Percentiles rank a stretch among this genome's conserved stretches.
These are phyloP conservation scores for Aspergillus sp. DNA, from an alignment of 2,329 filamentous ascomycete species.

Conservation along the genomic window DNA sequence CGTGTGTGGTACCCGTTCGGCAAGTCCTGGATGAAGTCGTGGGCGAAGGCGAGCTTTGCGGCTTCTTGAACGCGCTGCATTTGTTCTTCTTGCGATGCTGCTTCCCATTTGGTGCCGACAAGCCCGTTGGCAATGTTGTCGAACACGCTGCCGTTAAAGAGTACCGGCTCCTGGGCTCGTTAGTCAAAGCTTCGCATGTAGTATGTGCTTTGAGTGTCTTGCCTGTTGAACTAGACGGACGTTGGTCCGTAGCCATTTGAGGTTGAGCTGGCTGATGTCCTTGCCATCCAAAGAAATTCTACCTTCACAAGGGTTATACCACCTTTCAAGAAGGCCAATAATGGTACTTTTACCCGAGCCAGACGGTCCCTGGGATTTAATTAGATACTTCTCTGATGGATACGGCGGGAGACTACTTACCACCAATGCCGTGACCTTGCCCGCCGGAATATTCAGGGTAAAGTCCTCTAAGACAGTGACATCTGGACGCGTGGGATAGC, in stretches of 20 bases:
- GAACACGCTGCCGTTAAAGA: slow-evolving; percentile 86
- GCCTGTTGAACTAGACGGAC: slow-evolving; percentile 84
- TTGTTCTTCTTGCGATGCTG: slow-evolving; percentile 66
- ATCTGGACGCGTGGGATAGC: slow-evolving; percentile 90
- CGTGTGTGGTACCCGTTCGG: slow-evolving; percentile 91
- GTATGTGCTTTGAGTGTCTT: too few relatives aligned
- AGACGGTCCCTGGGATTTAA: slow-evolving; percentile 63
- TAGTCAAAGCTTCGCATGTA: too few relatives aligned
- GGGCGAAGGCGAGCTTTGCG: slow-evolving; percentile 86
- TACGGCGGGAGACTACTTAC: too few relatives aligned
- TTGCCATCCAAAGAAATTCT: slow-evolving; percentile 79
- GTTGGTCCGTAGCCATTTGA: slow-evolving; percentile 88
- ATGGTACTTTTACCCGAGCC: slow-evolving; percentile 95
- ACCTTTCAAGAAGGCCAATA: slow-evolving; percentile 87
- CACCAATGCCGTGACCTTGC: slow-evolving; percentile 89
- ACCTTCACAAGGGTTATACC: slow-evolving; percentile 85
- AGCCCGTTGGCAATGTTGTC: slow-evolving; percentile 89
- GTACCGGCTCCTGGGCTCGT: slow-evolving; percentile 64
- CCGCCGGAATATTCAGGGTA: slow-evolving; percentile 75
- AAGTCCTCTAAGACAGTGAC: slow-evolving; percentile 85
- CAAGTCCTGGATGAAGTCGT: slow-evolving; percentile 80
- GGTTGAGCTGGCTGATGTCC: slow-evolving; percentile 76
- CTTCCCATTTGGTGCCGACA: slow-evolving; percentile 76
- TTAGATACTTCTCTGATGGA: too few relatives aligned
- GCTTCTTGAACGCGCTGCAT: slow-evolving; percentile 74